phyloP scores from a whole-genome alignment of 2,329 filamentous ascomycete species.

The Nigrospora oryzae region DNA sequence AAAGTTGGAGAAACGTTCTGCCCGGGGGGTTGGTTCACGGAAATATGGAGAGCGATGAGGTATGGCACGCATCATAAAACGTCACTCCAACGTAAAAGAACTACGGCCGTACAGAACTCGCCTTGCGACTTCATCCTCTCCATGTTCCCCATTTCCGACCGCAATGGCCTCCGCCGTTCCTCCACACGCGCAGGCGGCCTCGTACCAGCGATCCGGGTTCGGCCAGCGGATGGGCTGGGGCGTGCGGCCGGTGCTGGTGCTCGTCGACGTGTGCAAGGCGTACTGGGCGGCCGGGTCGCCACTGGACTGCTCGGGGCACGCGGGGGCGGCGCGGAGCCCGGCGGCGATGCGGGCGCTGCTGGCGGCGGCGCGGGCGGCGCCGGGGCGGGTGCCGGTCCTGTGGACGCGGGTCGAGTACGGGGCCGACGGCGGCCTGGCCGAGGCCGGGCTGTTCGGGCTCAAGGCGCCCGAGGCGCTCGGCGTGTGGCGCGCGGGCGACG shows the following conservation, averaged over 20 bases:
- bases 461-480: constrained; percentile 29
- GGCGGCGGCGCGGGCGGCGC: constrained; percentile 25
- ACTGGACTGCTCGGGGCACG: constrained; percentile 28
- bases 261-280: constrained; percentile 37
- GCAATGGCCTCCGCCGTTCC: constrained; percentile 1
- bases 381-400: constrained; percentile 23
- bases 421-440: constrained; percentile 32
- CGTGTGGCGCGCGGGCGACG: constrained; percentile 30
- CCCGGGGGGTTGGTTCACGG: too few relatives aligned
- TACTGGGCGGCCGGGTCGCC: constrained; percentile 33
- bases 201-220: constrained; percentile 25
- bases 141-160: too few relatives aligned
- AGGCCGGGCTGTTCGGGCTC: constrained; percentile 32
- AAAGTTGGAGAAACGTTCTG: too few relatives aligned
- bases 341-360: constrained; percentile 29
- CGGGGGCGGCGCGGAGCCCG: constrained; percentile 23
- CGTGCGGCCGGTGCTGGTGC: constrained; percentile 27
- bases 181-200: constrained; percentile 5
- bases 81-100: too few relatives aligned
- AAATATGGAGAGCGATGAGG: too few relatives aligned
- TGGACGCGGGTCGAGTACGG: constrained; percentile 35
- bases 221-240: constrained; percentile 35
- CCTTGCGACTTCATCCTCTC: too few relatives aligned
- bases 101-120: too few relatives aligned
- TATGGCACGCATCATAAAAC: too few relatives aligned